These are phyloP conservation scores for Purshia tridentata DNA, from an alignment of 306 rosid genomes.

Conservation along the genomic window DNA sequence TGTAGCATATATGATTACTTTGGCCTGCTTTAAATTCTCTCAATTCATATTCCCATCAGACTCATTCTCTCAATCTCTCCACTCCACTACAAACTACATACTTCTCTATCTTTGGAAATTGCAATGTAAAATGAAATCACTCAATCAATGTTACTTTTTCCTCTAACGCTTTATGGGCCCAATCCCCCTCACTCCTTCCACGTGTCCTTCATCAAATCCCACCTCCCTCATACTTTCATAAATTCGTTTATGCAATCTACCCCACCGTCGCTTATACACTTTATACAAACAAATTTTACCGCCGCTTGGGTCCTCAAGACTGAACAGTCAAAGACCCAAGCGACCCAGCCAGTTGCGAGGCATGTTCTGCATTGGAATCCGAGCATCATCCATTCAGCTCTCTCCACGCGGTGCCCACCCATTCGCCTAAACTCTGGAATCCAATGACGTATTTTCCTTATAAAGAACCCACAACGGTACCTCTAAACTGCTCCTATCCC, in stretches of 20 bases:
- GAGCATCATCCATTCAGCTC: constrained; percentile 27
- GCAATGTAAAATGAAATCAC: too few species aligned
- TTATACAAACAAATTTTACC: not conserved
- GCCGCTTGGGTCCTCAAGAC: constrained; percentile 25
- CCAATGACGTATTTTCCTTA: constrained; percentile 69
- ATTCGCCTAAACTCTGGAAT: constrained; percentile 54
- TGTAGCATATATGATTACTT: too few species aligned
- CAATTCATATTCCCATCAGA: too few species aligned
- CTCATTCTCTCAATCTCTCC: too few species aligned
- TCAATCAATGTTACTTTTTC: too few species aligned
- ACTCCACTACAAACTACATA: too few species aligned
- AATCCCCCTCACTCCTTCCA: constrained; percentile 4
- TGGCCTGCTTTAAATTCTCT: too few species aligned
- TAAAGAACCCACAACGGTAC: constrained; percentile 37
- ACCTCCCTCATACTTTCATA: not conserved
- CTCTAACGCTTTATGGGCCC: constrained; percentile 25
- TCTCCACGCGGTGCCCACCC: constrained; percentile 41
- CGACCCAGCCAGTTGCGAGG: constrained; percentile 36
- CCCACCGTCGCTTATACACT: constrained; percentile 26
- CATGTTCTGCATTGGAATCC: constrained; percentile 50
- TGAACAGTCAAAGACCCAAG: constrained; percentile 35
- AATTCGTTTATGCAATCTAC: not conserved
- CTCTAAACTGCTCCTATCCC: not conserved
- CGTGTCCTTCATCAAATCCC: constrained; percentile 6
- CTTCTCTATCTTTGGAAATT: too few species aligned